Conservation (phyloP, 73 alveolate genomes). For the Paramecium biaurelia region DNA sequence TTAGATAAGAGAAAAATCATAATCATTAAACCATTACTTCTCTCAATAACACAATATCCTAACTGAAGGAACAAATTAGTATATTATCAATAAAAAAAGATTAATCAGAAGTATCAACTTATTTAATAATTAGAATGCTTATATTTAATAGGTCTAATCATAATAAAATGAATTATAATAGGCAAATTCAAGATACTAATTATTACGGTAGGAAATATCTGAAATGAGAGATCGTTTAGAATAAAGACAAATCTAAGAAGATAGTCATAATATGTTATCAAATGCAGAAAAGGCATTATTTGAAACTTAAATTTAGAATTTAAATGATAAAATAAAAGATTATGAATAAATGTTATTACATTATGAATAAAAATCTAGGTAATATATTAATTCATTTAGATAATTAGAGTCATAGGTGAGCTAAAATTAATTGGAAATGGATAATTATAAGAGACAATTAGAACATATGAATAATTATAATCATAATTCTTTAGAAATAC, state of each 20-base stretch:
- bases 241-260: not conserved
- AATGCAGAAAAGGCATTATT: not conserved
- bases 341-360: not conserved
- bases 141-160: not conserved
- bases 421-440: not conserved
- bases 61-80: not conserved
- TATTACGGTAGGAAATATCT: not conserved
- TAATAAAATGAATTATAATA: not conserved
- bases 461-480: not conserved
- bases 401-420: not conserved
- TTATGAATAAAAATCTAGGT: conserved; percentile 22
- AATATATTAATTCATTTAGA: not conserved
- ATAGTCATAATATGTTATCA: not conserved
- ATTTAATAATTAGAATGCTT: not conserved
- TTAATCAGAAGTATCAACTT: not conserved
- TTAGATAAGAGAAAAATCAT: not conserved
- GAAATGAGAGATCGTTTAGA: conserved; percentile 29
- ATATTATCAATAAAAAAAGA: not conserved
- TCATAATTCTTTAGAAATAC: not conserved
- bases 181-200: not conserved
- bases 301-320: conserved; percentile 8
- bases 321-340: conserved; percentile 6
- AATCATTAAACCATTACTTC: not conserved
- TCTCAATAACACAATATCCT: not conserved
- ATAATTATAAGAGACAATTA: not conserved